Percentiles rank a stretch among this genome's conserved stretches.
Evolutionary conservation across 2,329 filamentous ascomycete genomes (phyloP).

Genomic region (Neofusicoccum sp.): DNA sequence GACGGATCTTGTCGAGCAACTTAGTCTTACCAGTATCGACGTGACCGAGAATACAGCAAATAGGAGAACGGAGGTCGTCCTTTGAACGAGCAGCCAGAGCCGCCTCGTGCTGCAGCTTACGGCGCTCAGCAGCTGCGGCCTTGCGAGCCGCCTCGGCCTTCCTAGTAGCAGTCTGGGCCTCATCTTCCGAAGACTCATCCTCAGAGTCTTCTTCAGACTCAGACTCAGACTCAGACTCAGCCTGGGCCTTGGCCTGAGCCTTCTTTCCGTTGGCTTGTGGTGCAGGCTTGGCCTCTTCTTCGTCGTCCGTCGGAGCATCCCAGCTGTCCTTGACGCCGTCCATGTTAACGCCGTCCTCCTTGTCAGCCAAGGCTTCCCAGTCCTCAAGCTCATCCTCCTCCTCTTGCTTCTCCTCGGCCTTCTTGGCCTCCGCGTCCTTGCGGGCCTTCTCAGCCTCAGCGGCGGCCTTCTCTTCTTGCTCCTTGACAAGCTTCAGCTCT

Average conservation of each 20-base stretch:
- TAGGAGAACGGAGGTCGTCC: constrained; percentile 93
- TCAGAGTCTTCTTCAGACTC: constrained; percentile 56
- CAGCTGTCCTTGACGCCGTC: constrained; percentile 89
- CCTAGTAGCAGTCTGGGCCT: constrained; percentile 70
- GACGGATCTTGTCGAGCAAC: constrained; percentile 94
- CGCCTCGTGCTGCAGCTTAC: constrained; percentile 87
- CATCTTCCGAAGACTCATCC: constrained; percentile 66
- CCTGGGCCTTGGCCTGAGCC: constrained; percentile 28
- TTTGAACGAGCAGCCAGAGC: constrained; percentile 87
- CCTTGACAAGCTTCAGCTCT: constrained; percentile 51
- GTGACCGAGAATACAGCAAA: constrained; percentile 99
- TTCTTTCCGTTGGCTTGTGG: constrained; percentile 27
- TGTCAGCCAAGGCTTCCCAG: constrained; percentile 81
- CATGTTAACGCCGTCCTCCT: constrained; percentile 76
- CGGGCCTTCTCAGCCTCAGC: constrained; percentile 73
- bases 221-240: constrained; percentile 47
- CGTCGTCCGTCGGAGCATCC: constrained; percentile 82
- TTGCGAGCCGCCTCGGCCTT: constrained; percentile 75
- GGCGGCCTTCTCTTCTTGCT: constrained; percentile 71
- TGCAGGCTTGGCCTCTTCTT: constrained; percentile 49
- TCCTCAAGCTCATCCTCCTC: constrained; percentile 69
- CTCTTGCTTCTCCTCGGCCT: constrained; percentile 56
- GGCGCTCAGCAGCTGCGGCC: constrained; percentile 81
- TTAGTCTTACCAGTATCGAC: constrained; percentile 99
- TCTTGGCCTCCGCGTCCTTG: constrained; percentile 66